Base-by-base conservation (phyloP, 441 rosid species). In the California macrophylla region DNA sequence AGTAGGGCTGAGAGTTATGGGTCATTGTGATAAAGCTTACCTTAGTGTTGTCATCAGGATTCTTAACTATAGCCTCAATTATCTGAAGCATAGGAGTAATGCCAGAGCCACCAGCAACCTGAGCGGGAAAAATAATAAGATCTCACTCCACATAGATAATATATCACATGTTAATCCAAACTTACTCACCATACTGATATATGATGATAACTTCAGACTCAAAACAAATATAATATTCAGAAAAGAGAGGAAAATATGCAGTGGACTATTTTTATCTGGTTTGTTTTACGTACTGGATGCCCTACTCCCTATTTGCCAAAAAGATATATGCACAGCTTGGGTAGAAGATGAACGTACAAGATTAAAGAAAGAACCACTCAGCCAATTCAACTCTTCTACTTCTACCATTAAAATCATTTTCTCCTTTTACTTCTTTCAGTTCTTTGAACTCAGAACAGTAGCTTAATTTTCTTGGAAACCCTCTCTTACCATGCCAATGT, bases 1-100 rank as follows among this genome's bases (percentile, higher is more conserved):
- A 67, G 29, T 15, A 6, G 0, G 21, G 40, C 20, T 36, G 50
- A 71, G 69, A 24, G 32, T 56, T 73, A 62, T 65, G 15, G 66
- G 30, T 69, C 66, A 74, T 38, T 16, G 34, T 13, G 47, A 65
- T 69, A 68, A 38, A 45, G 61, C 69, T 68, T 61, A 91, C 97
- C 96, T 93, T 86, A 63, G 98, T 91, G 69, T 87, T 88, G 84
- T 93, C 97, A 66, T 88, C 87, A 3, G 96, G 90, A 77, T 93
- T 93, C 84, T 87, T 91, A 76, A 93, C 56, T 64, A 93, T 86
- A 67, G 93, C 95, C 73, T 93, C 97, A 56, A 91, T 86, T 36
- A 91, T 90, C 81, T 93, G 98, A 79, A 93, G 91, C 97, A 93
- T 93, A 69, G 98, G 98, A 54, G 98, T 91, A 76, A 93, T 93